Base-by-base conservation (phyloP, 1,139 yeast genomes). In the Diutina catenulata region DNA sequence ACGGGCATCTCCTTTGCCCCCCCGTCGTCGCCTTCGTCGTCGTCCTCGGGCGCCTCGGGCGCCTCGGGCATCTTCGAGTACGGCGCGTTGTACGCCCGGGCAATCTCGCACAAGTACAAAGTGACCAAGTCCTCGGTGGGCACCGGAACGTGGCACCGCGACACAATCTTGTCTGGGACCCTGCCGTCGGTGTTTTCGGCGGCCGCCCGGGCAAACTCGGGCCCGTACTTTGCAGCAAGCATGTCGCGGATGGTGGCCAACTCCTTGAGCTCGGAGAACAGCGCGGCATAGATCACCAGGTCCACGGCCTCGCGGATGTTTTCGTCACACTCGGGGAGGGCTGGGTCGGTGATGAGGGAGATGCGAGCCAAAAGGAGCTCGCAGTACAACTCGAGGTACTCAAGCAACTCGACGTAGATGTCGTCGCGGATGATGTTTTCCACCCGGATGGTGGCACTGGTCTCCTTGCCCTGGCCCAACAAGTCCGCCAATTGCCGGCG, bases 351-450 rank as follows among this genome's bases (percentile, higher is more conserved):
- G 28, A 81, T 51, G 36, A 82, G 60, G 10, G 76, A 67, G 19
- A 81, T 72, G 40, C 96, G 64, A 0, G 95, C 95, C 40, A 83
- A 68, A 14, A 86, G 57, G 18, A 88, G 61, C 55, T 88, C 95
- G 52, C 95, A 81, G 54, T 86, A 84, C 20, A 88, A 63, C 56
- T 86, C 95, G 38, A 87, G 59, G 36, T 74, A 72, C 56, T 88
- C 96, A 41, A 86, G 64, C 18, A 88, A 60, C 55, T 88, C 96
- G 18, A 83, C 74, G 50, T 80, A 76, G 36, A 84, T 75, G 52
- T 88, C 96, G 48, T 84, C 94, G 26, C 91, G 70, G 21, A 88
- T 83, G 42, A 87, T 74, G 49, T 83, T 82, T 49, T 87, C 95
- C 3, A 86, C 94, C 39, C 94, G 62, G 42, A 87, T 86, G 42